A percentile compares a stretch with the other conserved stretches of the same genome.
These are phyloP conservation scores for Talaromyces sp. DNA, from an alignment of 2,329 filamentous ascomycete genomes.

Conservation along the genomic window DNA sequence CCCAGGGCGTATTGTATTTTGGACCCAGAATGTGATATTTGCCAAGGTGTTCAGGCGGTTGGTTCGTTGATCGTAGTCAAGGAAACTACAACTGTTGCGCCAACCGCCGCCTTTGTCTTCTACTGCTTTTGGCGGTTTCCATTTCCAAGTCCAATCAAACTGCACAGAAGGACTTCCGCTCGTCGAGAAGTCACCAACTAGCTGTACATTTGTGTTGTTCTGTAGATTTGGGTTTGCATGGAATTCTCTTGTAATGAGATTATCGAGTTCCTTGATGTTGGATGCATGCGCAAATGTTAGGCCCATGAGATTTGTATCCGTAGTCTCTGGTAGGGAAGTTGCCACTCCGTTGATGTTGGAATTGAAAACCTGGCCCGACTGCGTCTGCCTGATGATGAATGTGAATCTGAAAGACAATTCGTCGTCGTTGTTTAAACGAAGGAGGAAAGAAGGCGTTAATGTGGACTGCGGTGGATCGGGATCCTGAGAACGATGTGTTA, in stretches of 20 bases:
- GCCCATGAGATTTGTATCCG: slow-evolving; percentile 78
- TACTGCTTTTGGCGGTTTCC: slow-evolving; percentile 77
- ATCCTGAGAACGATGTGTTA: slow-evolving; percentile 57
- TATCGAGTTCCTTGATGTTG: slow-evolving; percentile 82
- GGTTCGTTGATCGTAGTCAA: slow-evolving; percentile 92
- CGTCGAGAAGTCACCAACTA: slow-evolving; percentile 89
- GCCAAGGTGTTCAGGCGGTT: slow-evolving; percentile 85
- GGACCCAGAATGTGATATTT: slow-evolving; percentile 92
- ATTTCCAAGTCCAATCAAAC: slow-evolving; percentile 96
- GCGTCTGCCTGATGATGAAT: slow-evolving; percentile 67
- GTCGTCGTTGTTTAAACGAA: slow-evolving; percentile 85
- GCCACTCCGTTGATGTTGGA: slow-evolving; percentile 49
- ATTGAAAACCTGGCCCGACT: slow-evolving; percentile 49
- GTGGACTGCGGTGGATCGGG: slow-evolving; percentile 58
- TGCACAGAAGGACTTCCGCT: slow-evolving; percentile 77
- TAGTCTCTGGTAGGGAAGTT: slow-evolving; percentile 47
- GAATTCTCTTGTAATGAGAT: slow-evolving; percentile 89
- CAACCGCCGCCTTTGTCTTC: slow-evolving; percentile 89
- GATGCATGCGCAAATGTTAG: slow-evolving; percentile 91
- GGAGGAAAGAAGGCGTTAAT: slow-evolving; percentile 65
- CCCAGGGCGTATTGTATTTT: slow-evolving; percentile 55
- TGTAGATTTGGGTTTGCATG: slow-evolving; percentile 96
- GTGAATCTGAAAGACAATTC: slow-evolving; percentile 92
- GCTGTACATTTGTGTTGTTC: slow-evolving; percentile 91
- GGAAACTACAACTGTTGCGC: slow-evolving; percentile 94